Base-by-base conservation (phyloP, 164 flowering plant genomes). In the Euptelea pleiosperma region DNA sequence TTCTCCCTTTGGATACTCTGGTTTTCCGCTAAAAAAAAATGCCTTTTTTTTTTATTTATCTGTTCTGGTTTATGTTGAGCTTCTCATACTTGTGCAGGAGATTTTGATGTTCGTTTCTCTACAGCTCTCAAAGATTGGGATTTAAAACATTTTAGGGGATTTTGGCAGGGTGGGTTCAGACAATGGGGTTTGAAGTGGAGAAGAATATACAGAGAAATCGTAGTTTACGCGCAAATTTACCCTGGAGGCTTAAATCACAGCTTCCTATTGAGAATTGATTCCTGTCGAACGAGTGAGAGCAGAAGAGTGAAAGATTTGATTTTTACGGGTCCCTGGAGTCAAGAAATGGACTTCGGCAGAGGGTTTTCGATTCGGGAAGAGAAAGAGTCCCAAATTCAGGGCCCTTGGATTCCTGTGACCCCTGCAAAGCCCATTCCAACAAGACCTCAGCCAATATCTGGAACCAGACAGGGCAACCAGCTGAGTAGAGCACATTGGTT, bases 381-480 rank as follows among this genome's bases (percentile, higher is more conserved):
- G 18, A 49, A 47, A 5, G 43, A 39, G 3, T 16, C 29, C 15
- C 25, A 48, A 22, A 47, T 31, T 3, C 63, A 58, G 30, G 60
- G 61, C 19, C 0, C 29, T 34, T 69, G 72, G 68, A 48, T 31
- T 19, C 64, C 68, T 1, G 48, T 26, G 5, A 68, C 67, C 6
- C 72, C 68, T 6, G 53, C 41, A 29, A 69, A 59, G 12, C 68
- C 68, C 26, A 51, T 52, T 49, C 64, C 63, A 7, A 54, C 51
- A 5, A 65, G 53, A 42, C 41, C 49, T 1, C 56, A 52, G 7
- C 21, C 43, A 22, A 47, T 12, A 25, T 1, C 16, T 1, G 59
- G 16, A 25, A 21, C 30, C 21, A 42, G 52, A 14, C 31, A 52
- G 31, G 67, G 48, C 31, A 63, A 26, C 31, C 55, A 55, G 47